These are phyloP conservation scores for Rhodotorula sp. DNA, from an alignment of 1,284 basidiomycete species.

Conservation along the genomic window DNA sequence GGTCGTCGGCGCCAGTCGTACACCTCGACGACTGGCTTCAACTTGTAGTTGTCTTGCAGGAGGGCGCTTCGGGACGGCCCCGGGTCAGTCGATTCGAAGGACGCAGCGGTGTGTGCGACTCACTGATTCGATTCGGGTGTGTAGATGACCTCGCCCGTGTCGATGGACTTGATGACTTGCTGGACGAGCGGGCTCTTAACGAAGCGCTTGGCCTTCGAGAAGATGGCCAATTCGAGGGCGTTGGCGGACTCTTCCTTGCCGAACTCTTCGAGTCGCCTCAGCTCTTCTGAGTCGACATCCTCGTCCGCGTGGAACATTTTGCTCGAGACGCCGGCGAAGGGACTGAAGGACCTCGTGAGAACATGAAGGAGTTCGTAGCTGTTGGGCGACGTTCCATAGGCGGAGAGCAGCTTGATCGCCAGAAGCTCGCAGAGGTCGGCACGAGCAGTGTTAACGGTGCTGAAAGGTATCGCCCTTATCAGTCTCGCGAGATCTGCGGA, in stretches of 20 bases:
- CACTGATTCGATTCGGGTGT: constrained; percentile 30
- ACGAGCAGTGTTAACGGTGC: constrained; percentile 38
- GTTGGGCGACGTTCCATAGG: constrained; percentile 45
- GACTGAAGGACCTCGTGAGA: constrained; percentile 64
- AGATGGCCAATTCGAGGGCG: constrained; percentile 41
- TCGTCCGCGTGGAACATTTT: constrained; percentile 32
- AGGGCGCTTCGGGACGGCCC: constrained; percentile 21
- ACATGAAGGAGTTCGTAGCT: constrained; percentile 70
- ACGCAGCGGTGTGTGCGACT: not conserved
- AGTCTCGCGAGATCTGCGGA: not conserved
- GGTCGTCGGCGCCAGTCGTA: constrained; percentile 39
- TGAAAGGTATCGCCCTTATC: not conserved
- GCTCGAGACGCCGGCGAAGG: constrained; percentile 63
- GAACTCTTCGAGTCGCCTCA: constrained; percentile 30
- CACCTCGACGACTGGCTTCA: constrained; percentile 34
- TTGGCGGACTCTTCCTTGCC: constrained; percentile 31
- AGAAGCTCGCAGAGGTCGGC: constrained; percentile 44
- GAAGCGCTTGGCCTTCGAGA: constrained; percentile 39
- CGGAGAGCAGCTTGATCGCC: constrained; percentile 36
- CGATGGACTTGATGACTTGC: constrained; percentile 39
- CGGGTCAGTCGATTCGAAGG: not conserved
- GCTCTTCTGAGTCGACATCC: constrained; percentile 19
- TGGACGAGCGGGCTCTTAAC: constrained; percentile 40
- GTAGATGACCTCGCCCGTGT: constrained; percentile 41
- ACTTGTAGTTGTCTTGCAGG: constrained; percentile 42